A percentile compares a stretch with the other conserved stretches of the same genome.
Evolutionary conservation across 352 stramenopile species (phyloP).

Genomic region (Pythium inflatum): DNA sequence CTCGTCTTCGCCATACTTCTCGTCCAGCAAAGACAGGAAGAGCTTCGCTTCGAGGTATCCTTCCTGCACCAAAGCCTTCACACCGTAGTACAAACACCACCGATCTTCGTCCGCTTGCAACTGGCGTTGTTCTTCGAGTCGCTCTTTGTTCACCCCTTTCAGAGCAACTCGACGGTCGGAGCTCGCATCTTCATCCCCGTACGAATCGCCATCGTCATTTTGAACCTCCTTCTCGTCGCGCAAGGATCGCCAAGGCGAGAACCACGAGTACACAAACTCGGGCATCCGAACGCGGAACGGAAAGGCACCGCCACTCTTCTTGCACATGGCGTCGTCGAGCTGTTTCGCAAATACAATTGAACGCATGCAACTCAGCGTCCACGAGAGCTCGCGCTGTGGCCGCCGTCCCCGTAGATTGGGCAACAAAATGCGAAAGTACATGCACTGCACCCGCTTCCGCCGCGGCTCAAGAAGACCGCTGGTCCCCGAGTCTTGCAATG

Average conservation of each 20-base stretch:
- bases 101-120: conserved; percentile 85
- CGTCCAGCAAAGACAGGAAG: conserved; percentile 91
- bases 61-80: conserved; percentile 82
- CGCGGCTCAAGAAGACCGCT: conserved; percentile 19
- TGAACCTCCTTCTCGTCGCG: conserved; percentile 56
- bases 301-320: conserved; percentile 47
- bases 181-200: conserved; percentile 29
- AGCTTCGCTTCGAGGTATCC: conserved; percentile 90
- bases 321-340: conserved; percentile 77
- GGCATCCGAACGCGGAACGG: conserved; percentile 85
- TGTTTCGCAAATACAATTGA: conserved; percentile 90
- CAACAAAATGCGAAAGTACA: conserved; percentile 90
- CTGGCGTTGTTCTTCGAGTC: conserved; percentile 44
- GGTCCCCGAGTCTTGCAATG: background rate
- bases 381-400: conserved; percentile 75
- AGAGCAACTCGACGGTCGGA: background rate
- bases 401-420: conserved; percentile 86
- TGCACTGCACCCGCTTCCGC: conserved; percentile 74
- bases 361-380: conserved; percentile 91
- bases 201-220: conserved; percentile 11
- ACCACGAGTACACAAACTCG: conserved; percentile 94
- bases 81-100: conserved; percentile 94
- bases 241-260: conserved; percentile 69
- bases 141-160: conserved; percentile 21
- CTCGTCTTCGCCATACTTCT: conserved; percentile 93